Percentiles rank a stretch among this genome's conserved stretches.
Evolutionary conservation across 2,329 filamentous ascomycete species (phyloP).

Genomic region (Pezicula radicicola): DNA sequence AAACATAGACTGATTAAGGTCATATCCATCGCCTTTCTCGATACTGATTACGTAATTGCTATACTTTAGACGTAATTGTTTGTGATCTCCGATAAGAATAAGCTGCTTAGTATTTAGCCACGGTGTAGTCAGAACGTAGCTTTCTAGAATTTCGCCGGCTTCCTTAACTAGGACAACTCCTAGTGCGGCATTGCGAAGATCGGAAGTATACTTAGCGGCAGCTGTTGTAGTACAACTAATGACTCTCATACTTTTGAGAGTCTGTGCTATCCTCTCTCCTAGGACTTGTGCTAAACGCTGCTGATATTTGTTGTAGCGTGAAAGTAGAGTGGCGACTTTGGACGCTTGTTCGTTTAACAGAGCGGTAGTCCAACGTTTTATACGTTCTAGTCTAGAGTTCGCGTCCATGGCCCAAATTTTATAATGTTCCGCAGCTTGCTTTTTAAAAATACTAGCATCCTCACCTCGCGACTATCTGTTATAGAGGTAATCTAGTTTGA

Average conservation of each 20-base stretch:
- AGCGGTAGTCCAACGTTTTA: conserved; percentile 3
- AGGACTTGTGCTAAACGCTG: conserved; percentile 1
- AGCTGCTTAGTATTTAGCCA: conserved; percentile 34
- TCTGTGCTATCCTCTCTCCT: conserved; percentile 2
- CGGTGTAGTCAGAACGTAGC: conserved; percentile 34
- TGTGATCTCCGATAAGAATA: conserved; percentile 38
- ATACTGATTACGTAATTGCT: conserved; percentile 32
- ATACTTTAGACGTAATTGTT: conserved; percentile 36
- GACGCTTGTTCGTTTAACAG: conserved; percentile 2
- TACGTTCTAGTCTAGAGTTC: conserved; percentile 3
- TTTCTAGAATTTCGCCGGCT: conserved; percentile 36
- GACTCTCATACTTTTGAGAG: conserved; percentile 16
- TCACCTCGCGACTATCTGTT: conserved; percentile 44
- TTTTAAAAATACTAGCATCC: conserved; percentile 39
- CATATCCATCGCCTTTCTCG: conserved; percentile 36
- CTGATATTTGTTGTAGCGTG: conserved; percentile 3
- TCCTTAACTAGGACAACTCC: conserved; percentile 35
- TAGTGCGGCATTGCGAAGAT: conserved; percentile 16
- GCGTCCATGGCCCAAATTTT: conserved; percentile 1
- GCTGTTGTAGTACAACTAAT: conserved; percentile 4
- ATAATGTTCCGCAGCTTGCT: conserved; percentile 1
- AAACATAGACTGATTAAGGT: conserved; percentile 45
- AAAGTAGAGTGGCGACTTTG: conserved; percentile 1
- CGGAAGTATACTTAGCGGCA: not conserved
- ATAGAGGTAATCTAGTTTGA: conserved; percentile 46